Percentiles rank a stretch among this genome's conserved stretches.
These are phyloP conservation scores for Mucor irregularis DNA, from an alignment of 371 early-diverging fungal species.

Conservation along the genomic window DNA sequence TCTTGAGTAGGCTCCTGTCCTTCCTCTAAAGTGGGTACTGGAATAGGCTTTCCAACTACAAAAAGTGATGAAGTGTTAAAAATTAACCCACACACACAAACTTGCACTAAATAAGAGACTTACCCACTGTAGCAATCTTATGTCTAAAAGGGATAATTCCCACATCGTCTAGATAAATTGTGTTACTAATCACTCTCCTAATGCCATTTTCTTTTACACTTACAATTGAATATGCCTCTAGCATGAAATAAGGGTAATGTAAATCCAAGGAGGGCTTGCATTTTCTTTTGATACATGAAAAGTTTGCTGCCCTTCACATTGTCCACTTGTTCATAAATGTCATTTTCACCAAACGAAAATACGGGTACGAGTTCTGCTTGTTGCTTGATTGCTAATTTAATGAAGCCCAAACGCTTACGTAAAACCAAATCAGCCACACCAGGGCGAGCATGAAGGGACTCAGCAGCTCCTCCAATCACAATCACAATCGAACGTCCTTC, in stretches of 20 bases:
- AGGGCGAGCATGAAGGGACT: constrained; percentile 69
- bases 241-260: constrained; percentile 77
- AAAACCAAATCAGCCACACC: constrained; percentile 68
- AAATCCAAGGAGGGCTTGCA: constrained; percentile 65
- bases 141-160: constrained; percentile 63
- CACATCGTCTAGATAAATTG: constrained; percentile 40
- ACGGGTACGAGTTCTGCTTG: constrained; percentile 72
- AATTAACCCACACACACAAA: too few relatives aligned
- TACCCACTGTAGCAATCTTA: constrained; percentile 55
- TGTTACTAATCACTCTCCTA: too few relatives aligned
- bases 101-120: neutral
- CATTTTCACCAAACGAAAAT: constrained; percentile 85
- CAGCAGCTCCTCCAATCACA: constrained; percentile 81
- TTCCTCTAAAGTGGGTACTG: constrained; percentile 49
- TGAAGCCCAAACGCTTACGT: constrained; percentile 76
- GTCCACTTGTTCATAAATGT: constrained; percentile 69
- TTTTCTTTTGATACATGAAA: constrained; percentile 56
- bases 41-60: constrained; percentile 71
- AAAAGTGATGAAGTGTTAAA: neutral
- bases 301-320: constrained; percentile 52
- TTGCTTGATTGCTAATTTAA: constrained; percentile 77
- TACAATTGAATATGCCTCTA: constrained; percentile 73
- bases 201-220: too few relatives aligned
- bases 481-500: constrained; percentile 80
- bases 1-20: constrained; percentile 62